Percentiles rank a stretch among this genome's conserved stretches.
These are phyloP conservation scores for Nidula microcarpa DNA, from an alignment of 768 basidiomycete genomes.

Conservation along the genomic window DNA sequence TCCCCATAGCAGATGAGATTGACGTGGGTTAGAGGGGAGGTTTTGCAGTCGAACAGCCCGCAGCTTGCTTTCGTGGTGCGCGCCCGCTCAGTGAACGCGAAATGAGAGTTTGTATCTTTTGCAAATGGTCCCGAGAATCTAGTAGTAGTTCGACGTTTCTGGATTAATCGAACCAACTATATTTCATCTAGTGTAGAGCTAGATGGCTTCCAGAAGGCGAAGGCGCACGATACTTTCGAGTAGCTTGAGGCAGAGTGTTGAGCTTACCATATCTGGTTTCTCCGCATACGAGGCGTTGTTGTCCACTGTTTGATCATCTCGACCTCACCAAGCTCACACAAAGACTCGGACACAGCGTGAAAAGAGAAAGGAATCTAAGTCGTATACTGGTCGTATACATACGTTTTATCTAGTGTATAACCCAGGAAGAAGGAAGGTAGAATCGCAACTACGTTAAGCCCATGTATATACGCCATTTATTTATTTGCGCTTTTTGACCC, in stretches of 20 bases:
- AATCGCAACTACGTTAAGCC: not conserved
- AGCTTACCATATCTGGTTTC: not conserved
- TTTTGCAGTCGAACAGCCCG: no score
- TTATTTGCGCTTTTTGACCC: not conserved
- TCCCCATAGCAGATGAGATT: slow-evolving; percentile 54
- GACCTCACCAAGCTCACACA: not conserved
- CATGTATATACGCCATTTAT: not conserved
- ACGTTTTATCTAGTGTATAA: no score
- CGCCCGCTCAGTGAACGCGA: not conserved
- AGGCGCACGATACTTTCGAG: no score
- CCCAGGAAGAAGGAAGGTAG: no score
- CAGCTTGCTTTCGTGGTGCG: not conserved
- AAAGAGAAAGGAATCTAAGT: not conserved
- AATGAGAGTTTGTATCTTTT: no score
- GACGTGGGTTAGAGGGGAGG: no score
- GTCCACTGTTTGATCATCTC: not conserved
- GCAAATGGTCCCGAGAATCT: no score
- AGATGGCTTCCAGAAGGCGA: no score
- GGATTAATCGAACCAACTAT: no score
- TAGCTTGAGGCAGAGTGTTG: not conserved
- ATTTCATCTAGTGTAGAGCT: no score
- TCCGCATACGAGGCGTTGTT: not conserved
- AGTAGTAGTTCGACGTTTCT: no score
- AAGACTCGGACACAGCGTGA: not conserved
- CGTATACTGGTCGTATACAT: no score